Evolutionary conservation across 1,284 basidiomycete species (phyloP).

Genomic region (Cryptococcus wingfieldii): DNA sequence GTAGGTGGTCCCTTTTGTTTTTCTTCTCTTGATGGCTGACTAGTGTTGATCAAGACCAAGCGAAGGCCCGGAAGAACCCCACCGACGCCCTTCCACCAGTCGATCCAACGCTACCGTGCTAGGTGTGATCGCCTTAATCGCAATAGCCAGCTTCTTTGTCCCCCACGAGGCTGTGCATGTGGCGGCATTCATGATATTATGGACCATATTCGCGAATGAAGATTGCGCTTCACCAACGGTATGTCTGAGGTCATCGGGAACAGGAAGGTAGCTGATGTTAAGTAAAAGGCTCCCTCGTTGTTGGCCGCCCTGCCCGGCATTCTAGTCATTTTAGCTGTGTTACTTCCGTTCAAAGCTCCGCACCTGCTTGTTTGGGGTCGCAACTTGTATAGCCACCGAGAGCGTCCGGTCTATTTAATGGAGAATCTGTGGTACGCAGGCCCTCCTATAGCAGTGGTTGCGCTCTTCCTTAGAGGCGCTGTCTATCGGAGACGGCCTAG

Average conservation of each 20-base stretch:
- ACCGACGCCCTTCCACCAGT: no score
- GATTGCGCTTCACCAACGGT: neutral
- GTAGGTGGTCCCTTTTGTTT: no score
- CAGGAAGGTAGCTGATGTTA: neutral
- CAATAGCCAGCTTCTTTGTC: conserved; percentile 50
- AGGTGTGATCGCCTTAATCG: neutral
- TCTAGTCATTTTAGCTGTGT: conserved; percentile 72
- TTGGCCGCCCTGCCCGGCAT: conserved; percentile 53
- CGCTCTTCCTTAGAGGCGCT: conserved; percentile 53
- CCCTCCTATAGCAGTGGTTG: conserved; percentile 22
- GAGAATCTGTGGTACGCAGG: conserved; percentile 22
- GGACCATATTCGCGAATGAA: conserved; percentile 50
- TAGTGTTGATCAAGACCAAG: no score
- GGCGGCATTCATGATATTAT: conserved; percentile 70
- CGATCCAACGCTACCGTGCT: neutral
- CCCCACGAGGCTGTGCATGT: conserved; percentile 90
- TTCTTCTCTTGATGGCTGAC: no score
- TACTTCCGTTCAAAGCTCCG: conserved; percentile 74
- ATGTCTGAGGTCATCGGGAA: conserved; percentile 13
- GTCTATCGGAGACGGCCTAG: conserved; percentile 46
- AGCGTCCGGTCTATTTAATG: conserved; percentile 15
- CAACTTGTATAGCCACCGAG: conserved; percentile 52
- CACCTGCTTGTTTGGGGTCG: conserved; percentile 85
- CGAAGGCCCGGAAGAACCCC: no score
- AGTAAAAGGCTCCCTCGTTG: conserved; percentile 16